Evolutionary conservation across 352 stramenopile species (phyloP).

Genomic region (Phytophthora pistaciae): DNA sequence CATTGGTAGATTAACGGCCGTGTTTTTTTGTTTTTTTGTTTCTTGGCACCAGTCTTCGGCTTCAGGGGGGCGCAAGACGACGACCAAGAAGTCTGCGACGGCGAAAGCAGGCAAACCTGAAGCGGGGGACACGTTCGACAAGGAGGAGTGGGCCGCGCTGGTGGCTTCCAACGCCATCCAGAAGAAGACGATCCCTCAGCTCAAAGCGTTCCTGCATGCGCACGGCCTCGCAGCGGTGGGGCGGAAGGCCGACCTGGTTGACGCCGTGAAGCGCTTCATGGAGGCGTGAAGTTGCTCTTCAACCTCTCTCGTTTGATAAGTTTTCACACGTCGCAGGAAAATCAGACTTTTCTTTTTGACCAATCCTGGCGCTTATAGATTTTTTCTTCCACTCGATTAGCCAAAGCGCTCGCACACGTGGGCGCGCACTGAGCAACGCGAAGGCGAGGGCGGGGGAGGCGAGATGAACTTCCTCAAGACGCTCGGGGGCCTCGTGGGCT

Average conservation of each 20-base stretch:
- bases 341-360: conserved; percentile 27
- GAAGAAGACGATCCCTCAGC: conserved; percentile 77
- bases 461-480: conserved; percentile 93
- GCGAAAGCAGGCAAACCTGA: conserved; percentile 27
- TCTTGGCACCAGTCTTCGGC: conserved; percentile 30
- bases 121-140: conserved; percentile 53
- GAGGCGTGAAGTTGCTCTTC: conserved; percentile 21
- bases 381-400: conserved; percentile 15
- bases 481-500: conserved; percentile 75
- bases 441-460: background rate
- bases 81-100: conserved; percentile 56
- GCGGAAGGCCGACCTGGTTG: conserved; percentile 75
- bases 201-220: conserved; percentile 74
- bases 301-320: background rate
- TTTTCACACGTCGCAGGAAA: conserved; percentile 31
- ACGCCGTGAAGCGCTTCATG: conserved; percentile 57
- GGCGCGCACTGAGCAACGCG: background rate
- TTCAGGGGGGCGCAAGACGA: conserved; percentile 30
- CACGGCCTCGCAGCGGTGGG: conserved; percentile 53
- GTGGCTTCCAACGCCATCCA: conserved; percentile 58
- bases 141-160: conserved; percentile 58
- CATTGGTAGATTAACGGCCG: background rate
- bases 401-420: conserved; percentile 8
- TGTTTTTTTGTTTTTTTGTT: background rate
- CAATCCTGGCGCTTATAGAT: conserved; percentile 12